A percentile compares a stretch with the other conserved stretches of the same genome.
These are phyloP conservation scores for Aureobasidium lini DNA, from an alignment of 2,329 filamentous ascomycete species.

Conservation along the genomic window DNA sequence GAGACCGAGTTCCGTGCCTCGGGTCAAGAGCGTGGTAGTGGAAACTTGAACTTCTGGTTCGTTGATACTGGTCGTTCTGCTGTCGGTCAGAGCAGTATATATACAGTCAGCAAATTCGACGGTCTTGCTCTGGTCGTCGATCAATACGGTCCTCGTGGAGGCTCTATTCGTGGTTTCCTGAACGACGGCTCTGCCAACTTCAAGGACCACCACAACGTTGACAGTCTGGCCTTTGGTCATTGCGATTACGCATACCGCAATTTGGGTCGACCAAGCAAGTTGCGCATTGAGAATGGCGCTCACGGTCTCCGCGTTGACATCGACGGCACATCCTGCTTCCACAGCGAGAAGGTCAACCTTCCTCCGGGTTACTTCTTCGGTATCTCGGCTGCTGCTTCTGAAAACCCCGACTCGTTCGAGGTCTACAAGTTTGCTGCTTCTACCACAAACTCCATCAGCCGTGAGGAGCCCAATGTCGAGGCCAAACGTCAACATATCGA, in stretches of 20 bases:
- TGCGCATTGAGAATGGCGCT: constrained; percentile 64
- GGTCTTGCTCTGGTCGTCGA: constrained; percentile 85
- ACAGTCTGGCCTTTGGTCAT: constrained; percentile 84
- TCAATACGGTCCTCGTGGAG: constrained; percentile 67
- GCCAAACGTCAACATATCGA: constrained; percentile 21
- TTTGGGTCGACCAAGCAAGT: constrained; percentile 70
- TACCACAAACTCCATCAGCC: constrained; percentile 28
- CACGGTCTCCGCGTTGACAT: constrained; percentile 68
- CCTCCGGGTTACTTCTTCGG: constrained; percentile 78
- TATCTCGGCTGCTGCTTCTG: constrained; percentile 77
- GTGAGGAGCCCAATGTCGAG: constrained; percentile 26
- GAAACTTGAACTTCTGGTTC: constrained; percentile 93
- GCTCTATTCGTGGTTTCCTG: constrained; percentile 82
- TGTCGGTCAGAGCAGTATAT: constrained; percentile 69
- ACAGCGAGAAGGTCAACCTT: constrained; percentile 67
- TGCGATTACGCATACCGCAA: constrained; percentile 90
- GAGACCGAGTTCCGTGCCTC: constrained; percentile 83
- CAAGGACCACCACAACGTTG: constrained; percentile 65
- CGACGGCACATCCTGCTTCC: constrained; percentile 76
- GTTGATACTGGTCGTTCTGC: constrained; percentile 54
- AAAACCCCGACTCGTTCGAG: constrained; percentile 92
- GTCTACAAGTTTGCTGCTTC: constrained; percentile 77
- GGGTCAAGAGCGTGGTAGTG: constrained; percentile 75
- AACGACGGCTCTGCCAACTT: constrained; percentile 85
- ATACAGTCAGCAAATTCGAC: constrained; percentile 78